Evolutionary conservation across 805 yeast genomes (phyloP), one percentile per base, ranked within the genome.

Genomic region (Monosporozyma aerobia): DNA sequence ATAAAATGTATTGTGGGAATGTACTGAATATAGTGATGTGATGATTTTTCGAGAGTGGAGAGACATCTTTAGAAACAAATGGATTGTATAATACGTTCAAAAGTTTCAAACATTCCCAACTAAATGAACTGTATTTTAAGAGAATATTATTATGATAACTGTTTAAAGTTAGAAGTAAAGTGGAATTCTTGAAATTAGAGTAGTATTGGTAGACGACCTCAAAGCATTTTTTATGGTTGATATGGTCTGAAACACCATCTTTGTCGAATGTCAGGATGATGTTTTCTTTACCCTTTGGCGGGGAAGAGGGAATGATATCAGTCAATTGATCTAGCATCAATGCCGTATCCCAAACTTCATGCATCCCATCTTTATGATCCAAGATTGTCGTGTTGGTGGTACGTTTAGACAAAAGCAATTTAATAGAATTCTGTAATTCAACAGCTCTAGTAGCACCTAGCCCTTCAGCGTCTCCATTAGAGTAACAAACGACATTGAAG

Each of bases 231-330:
- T 72, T 79, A 67, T 94, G 99, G 68, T 94, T 94, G n/a, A 87
- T 78, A 69, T 94, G 99, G 48, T 77, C 74, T 0, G 97, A 89
- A 3, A 94, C 85, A 0, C 99, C 99, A 22, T 62, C 49, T 39
- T 76, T 76, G 69, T 94, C 99, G 67, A 94, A 92, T 0, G 97
- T 87, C 33, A 92, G 59, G 9, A 90, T 60, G 6, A 57, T 33
- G 40, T 52, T 51, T 5, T 51, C 33, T 16, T 27, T 13, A 19
- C 44, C 44, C 45, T 43, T 43, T 22, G 29, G 16, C 11, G 10
- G 14, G 1, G 45, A 13, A 2, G 32, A 16, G 8, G 50, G 19
- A 22, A 61, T 46, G 6, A 53, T 23, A 14, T 48, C 14, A 19
- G 46, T 50, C 11, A 63, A 41, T 30, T 57, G 53, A 1, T 27